Evolutionary conservation across 2,329 filamentous ascomycete genomes (phyloP), one percentile per base, ranked within the genome.

Genomic region (Neophaeococcomyces mojaviensis): DNA sequence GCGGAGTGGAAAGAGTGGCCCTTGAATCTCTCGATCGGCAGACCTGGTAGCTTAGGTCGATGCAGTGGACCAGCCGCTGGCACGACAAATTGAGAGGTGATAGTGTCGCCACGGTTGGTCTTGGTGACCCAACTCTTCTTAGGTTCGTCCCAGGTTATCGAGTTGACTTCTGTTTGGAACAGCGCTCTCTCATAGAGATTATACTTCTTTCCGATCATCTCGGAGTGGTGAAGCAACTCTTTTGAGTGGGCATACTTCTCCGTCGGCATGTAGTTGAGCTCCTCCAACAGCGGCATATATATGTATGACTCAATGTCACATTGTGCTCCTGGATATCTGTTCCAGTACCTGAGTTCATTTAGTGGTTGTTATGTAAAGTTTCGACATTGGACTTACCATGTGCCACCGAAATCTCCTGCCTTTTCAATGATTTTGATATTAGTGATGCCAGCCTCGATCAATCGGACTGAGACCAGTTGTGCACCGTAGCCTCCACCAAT

Each of bases 1-100:
- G 61, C 56, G 1, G 69, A 67, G 53, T 73, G 70, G 47, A 72
- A 70, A 31, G 60, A 60, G 3, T 64, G 55, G 10, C 69, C 68
- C 31, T 63, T 49, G 51, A 69, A 73, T 0, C 40, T 36, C 2
- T 51, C 47, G 0, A 55, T 52, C 19, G 55, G 55, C 15, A 62
- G 54, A 3, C 60, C 56, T 2, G 52, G 52, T 1, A 55, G 37
- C 26, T 52, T 50, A 13, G 50, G 52, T 16, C 40, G 31, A 22
- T 48, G 45, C 3, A 55, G 63, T 18, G 71, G 68, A 3, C 70
- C 69, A 19, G 62, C 59, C 3, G 66, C 66, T 4, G 61, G 58
- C 6, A 68, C 59, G 2, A 70, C 61, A 53, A 68, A 73, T 9
- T 63, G 58, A 1, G 66, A 61, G 30, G 49, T 56, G 44, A 70